Evolutionary conservation across 2,329 filamentous ascomycete genomes (phyloP).

Genomic region (Drechmeria coniospora): DNA sequence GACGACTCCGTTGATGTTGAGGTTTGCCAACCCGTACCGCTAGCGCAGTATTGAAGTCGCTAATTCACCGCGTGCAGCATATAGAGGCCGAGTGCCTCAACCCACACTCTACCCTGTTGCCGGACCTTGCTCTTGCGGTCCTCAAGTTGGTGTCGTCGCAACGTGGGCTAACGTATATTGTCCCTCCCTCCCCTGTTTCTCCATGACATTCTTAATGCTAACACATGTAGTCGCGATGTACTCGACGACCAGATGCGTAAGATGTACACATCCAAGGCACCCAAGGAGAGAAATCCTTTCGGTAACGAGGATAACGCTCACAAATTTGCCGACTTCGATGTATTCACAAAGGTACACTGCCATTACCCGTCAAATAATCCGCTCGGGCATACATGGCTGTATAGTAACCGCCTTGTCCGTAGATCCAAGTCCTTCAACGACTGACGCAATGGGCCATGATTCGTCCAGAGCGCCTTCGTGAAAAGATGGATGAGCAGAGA

Average conservation of each 20-base stretch:
- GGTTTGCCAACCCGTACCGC: conserved; percentile 31
- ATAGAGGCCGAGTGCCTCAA: conserved; percentile 81
- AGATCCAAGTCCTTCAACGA: conserved; percentile 70
- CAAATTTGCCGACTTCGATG: conserved; percentile 67
- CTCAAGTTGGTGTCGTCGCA: conserved; percentile 92
- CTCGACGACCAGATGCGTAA: conserved; percentile 89
- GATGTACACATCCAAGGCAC: conserved; percentile 72
- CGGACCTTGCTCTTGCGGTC: conserved; percentile 70
- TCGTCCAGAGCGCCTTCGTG: conserved; percentile 73
- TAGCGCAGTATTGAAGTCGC: background rate
- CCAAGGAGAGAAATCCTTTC: conserved; percentile 70
- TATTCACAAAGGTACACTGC: conserved; percentile 63
- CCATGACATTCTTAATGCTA: conserved; percentile 4
- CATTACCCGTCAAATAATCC: no score
- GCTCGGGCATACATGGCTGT: background rate
- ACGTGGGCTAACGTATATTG: conserved; percentile 70
- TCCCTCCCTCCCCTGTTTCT: background rate
- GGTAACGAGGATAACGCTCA: conserved; percentile 57
- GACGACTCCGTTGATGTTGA: conserved; percentile 81
- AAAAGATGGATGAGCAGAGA: conserved; percentile 69
- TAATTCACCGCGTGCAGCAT: conserved; percentile 38
- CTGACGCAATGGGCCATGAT: conserved; percentile 80
- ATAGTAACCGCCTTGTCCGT: background rate
- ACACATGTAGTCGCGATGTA: conserved; percentile 50
- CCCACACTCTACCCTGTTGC: conserved; percentile 56